Conservation (phyloP, 352 stramenopile genomes). For the Sclerospora graminicola region DNA sequence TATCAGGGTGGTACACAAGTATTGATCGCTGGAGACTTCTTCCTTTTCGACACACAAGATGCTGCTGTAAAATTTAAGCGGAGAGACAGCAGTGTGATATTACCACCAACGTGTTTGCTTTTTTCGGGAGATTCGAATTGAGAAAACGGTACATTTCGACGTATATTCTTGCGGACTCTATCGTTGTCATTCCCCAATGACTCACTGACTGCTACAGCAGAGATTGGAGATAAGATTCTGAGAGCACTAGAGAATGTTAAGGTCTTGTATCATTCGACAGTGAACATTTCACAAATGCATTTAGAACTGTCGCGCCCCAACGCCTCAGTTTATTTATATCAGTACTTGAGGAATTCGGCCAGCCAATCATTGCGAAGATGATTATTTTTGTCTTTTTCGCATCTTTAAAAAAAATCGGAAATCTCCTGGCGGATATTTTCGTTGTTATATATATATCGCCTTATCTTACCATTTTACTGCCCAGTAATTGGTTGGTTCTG, state of each 20-base stretch:
- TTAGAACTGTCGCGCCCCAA: too few relatives aligned
- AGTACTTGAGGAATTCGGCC: too few relatives aligned
- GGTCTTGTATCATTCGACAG: constrained; percentile 43
- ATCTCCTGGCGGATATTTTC: too few relatives aligned
- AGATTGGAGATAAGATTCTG: constrained; percentile 19
- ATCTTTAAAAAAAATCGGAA: too few relatives aligned
- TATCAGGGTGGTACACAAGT: constrained; percentile 39
- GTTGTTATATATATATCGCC: too few relatives aligned
- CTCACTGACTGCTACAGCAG: constrained; percentile 7
- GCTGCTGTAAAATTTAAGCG: constrained; percentile 34
- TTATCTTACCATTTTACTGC: too few relatives aligned
- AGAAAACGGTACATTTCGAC: constrained; percentile 12
- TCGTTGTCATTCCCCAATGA: constrained; percentile 28
- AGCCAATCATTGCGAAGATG: too few relatives aligned
- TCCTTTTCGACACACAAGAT: constrained; percentile 53
- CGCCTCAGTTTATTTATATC: too few relatives aligned
- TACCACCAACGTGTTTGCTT: constrained; percentile 24
- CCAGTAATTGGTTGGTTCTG: too few relatives aligned
- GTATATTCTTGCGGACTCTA: constrained; percentile 34
- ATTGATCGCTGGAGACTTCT: constrained; percentile 34
- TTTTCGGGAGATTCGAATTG: background rate
- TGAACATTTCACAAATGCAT: constrained; percentile 27
- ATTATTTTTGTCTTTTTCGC: too few relatives aligned
- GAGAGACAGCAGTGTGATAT: constrained; percentile 20
- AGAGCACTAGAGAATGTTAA: constrained; percentile 30